Evolutionary conservation across 2,329 filamentous ascomycete genomes (phyloP), one percentile per base, ranked within the genome.

Genomic region (Colletotrichum tropicale): DNA sequence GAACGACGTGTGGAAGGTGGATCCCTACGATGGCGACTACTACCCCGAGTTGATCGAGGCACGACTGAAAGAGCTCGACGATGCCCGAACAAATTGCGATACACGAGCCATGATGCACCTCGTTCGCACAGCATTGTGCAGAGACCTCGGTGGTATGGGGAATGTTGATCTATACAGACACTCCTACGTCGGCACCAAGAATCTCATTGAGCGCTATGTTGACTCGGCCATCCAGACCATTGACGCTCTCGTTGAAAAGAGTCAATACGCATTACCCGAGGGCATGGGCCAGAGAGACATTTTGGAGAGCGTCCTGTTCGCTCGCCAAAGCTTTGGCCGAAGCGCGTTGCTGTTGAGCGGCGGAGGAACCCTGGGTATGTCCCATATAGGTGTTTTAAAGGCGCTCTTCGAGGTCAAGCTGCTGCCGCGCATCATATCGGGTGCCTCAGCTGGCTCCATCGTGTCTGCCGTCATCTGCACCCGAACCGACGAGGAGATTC

Each of bases 281-380:
- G 89, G 88, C 8, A 80, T 94, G 48, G 91, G 93, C 66, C 87
- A 91, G 58, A 90, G 86, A 28, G 89, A 89, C 65, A 81, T 92
- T 6, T 87, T 96, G 8, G 93, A 96, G 70, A 91, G 92, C 72
- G 88, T 97, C 77, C 84, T 96, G 61, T 91, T 91, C 71, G 91
- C 94, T 2, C 91, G 95, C 52, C 94, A 96, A 81, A 94, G 94
- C 43, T 98, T 96, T 81, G 95, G 95, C n/a, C 90, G 95, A 77
- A 97, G 93, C 77, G 96, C 95, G 0, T 86, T 98, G 66, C 87
- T 98, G 12, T 87, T 98, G 12, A 98, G 95, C 6, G 96, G 96
- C 9, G 96, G 96, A 3, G 95, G 94, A 2, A 97, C 96, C 1
- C 95, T 98, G 85, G 96, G 96, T 55, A 98, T 98, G 94, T 94